Evolutionary conservation across 306 rosid genomes (phyloP).

Genomic region (Gastrolobium bilobum): DNA sequence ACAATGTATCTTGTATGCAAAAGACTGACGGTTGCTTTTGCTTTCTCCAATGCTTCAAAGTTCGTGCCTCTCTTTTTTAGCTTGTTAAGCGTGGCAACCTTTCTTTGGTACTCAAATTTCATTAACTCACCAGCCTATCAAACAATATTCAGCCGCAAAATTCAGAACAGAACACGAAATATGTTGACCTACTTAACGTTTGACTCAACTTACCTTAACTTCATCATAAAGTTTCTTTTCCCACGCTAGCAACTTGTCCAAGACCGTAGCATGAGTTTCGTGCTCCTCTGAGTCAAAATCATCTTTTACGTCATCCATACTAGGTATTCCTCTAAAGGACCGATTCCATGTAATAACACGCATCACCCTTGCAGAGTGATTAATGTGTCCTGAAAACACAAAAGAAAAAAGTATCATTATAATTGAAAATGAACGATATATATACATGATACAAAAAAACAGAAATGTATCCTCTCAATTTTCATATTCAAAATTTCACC

Average conservation of each 20-base stretch:
- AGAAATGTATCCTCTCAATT: no score
- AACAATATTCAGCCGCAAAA: slow-evolving; percentile 45
- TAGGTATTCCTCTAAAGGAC: slow-evolving; percentile 73
- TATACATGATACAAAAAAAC: no score
- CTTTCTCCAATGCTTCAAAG: slow-evolving; percentile 85
- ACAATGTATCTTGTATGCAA: slow-evolving; percentile 98
- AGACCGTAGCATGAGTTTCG: slow-evolving; percentile 91
- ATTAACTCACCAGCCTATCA: slow-evolving; percentile 93
- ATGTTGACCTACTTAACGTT: not conserved
- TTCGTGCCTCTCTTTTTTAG: slow-evolving; percentile 74
- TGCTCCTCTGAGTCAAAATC: slow-evolving; percentile 78
- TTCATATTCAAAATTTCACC: no score
- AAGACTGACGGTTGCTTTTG: slow-evolving; percentile 91
- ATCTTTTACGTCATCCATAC: slow-evolving; percentile 74
- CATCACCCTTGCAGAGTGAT: slow-evolving; percentile 95
- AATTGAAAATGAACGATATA: slow-evolving; percentile 13
- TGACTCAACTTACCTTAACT: slow-evolving; percentile 73
- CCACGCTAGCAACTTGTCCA: slow-evolving; percentile 98
- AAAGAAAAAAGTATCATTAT: not conserved
- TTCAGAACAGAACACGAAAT: not conserved
- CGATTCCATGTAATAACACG: slow-evolving; percentile 96
- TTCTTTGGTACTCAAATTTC: slow-evolving; percentile 92
- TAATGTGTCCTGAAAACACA: slow-evolving; percentile 75
- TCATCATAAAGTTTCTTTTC: slow-evolving; percentile 97
- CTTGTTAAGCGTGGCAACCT: slow-evolving; percentile 77